Percentiles rank a stretch among this genome's conserved stretches.
phyloP scores from a whole-genome alignment of 225 moss, liverwort and hornwort genomes.

The Ulota crispa region DNA sequence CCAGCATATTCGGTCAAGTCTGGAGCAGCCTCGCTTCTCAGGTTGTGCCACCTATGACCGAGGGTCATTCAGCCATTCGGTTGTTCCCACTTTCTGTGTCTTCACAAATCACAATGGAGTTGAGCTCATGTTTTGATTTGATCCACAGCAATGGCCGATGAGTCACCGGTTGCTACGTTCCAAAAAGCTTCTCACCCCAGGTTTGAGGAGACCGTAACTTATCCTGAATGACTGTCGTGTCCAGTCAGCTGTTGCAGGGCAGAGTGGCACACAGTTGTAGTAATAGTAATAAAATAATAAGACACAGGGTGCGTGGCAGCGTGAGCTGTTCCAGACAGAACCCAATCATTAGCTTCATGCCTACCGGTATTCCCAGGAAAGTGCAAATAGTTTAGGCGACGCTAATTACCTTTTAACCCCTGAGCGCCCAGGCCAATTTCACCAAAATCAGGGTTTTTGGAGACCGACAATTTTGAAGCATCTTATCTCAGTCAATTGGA shows the following conservation, averaged over 20 bases:
- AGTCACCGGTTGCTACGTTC: background rate
- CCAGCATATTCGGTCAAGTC: constrained; percentile 15
- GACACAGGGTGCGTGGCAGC: background rate
- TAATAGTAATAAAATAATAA: no score
- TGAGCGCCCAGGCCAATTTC: no score
- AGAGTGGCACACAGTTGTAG: background rate
- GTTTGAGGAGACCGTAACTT: constrained; percentile 21
- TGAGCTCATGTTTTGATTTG: no score
- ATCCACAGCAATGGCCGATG: no score
- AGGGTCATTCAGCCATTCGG: background rate
- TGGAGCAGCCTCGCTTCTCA: background rate
- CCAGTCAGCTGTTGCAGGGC: background rate
- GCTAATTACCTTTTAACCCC: background rate
- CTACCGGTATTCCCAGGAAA: background rate
- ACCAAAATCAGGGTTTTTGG: no score
- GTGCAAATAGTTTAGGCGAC: background rate
- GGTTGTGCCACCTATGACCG: background rate
- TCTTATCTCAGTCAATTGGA: no score
- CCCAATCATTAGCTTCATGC: background rate
- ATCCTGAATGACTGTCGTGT: background rate
- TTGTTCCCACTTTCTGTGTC: no score
- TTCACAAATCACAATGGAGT: no score
- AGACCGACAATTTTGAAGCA: no score
- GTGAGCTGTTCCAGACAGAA: background rate
- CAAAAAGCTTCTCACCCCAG: constrained; percentile 11